These are phyloP conservation scores for Triangularia setosa DNA, from an alignment of 2,329 filamentous ascomycete genomes.

Conservation along the genomic window DNA sequence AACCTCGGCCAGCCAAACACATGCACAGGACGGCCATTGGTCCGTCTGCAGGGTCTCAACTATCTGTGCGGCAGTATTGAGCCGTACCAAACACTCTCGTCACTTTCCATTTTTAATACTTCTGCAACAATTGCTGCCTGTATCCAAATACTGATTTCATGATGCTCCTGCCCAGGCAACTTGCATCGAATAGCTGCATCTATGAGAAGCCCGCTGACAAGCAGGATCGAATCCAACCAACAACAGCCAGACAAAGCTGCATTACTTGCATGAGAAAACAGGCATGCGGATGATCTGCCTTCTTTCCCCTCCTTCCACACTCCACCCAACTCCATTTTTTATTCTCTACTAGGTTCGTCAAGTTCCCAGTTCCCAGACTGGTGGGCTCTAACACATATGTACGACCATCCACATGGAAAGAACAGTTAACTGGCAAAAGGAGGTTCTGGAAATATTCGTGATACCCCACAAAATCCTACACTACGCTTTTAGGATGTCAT, in stretches of 20 bases:
- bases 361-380: background rate
- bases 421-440: background rate
- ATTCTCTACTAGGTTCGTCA: background rate
- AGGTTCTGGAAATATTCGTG: background rate
- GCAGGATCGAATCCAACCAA: background rate
- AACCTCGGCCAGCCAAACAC: conserved; percentile 6
- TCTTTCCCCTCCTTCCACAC: background rate
- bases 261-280: background rate
- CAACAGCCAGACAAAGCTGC: background rate
- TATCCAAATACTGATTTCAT: background rate
- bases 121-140: background rate
- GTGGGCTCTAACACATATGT: background rate
- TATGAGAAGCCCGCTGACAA: background rate
- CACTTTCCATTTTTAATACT: background rate
- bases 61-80: background rate
- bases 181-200: background rate
- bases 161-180: background rate
- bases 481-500: background rate
- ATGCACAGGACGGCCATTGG: background rate
- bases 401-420: background rate
- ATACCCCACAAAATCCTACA: background rate
- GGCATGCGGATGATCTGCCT: background rate
- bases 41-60: conserved; percentile 1
- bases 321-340: background rate
- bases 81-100: background rate